phyloP scores from a whole-genome alignment of 805 yeast species.

The Tanozyma kutaoensis region DNA sequence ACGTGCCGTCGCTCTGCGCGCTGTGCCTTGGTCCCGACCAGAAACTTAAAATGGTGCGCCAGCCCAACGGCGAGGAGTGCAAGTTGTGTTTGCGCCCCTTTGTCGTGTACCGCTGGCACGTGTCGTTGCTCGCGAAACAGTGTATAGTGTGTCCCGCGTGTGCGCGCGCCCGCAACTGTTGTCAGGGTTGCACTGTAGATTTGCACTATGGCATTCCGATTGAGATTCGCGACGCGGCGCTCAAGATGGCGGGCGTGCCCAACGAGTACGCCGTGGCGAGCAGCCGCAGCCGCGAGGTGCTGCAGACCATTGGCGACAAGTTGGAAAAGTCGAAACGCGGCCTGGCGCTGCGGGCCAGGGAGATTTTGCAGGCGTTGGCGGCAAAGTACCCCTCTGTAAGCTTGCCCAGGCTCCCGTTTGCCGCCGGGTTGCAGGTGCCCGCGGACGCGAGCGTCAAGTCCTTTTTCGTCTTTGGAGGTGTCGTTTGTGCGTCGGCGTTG shows the following conservation, averaged over 20 bases:
- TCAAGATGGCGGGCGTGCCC: conserved; percentile 47
- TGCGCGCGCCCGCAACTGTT: conserved; percentile 66
- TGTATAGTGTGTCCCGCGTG: conserved; percentile 74
- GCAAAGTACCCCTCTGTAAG: conserved; percentile 17
- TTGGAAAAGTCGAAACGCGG: conserved; percentile 14
- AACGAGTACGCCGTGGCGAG: conserved; percentile 12
- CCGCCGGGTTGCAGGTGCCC: conserved; percentile 32
- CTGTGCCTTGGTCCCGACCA: conserved; percentile 57
- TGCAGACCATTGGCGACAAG: conserved; percentile 31
- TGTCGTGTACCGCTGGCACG: conserved; percentile 64
- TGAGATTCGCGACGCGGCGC: conserved; percentile 65
- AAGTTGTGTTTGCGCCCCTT: conserved; percentile 77
- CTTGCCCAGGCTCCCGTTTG: conserved; percentile 53
- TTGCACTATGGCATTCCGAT: conserved; percentile 71
- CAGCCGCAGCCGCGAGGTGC: conserved; percentile 16
- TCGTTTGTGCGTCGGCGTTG: conserved; percentile 53
- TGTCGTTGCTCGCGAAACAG: conserved; percentile 30
- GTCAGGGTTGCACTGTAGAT: conserved; percentile 83
- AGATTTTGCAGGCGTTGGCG: conserved; percentile 13
- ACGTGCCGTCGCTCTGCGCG: conserved; percentile 35
- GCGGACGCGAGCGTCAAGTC: conserved; percentile 32
- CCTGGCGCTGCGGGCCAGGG: neutral
- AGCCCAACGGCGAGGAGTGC: conserved; percentile 67
- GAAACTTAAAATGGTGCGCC: conserved; percentile 59
- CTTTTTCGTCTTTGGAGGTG: conserved; percentile 66